Conservation (phyloP, 371 early-diverging fungal genomes). For the Sporodiniella umbellata region DNA sequence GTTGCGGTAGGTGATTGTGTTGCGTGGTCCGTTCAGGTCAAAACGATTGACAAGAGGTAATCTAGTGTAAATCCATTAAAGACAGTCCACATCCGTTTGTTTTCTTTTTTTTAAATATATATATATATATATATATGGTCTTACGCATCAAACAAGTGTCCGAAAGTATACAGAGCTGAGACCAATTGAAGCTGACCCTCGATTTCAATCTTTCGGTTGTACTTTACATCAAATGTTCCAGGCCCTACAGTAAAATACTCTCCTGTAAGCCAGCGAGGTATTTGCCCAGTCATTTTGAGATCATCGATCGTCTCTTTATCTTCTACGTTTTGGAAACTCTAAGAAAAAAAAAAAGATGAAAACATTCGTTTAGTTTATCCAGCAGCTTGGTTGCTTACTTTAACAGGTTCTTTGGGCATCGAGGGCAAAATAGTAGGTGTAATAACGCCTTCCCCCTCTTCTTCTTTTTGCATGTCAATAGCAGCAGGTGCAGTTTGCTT, state of each 20-base stretch:
- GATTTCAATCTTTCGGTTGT: conserved; percentile 57
- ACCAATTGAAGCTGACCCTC: conserved; percentile 61
- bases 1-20: conserved; percentile 57
- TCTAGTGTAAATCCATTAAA: conserved; percentile 24
- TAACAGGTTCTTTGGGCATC: conserved; percentile 10
- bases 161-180: conserved; percentile 60
- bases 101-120: too few species aligned
- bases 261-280: conserved; percentile 64
- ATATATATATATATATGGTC: conserved; percentile 1
- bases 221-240: conserved; percentile 59
- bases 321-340: conserved; percentile 45
- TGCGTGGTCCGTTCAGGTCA: conserved; percentile 53
- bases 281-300: conserved; percentile 44
- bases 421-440: neutral
- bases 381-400: too few species aligned
- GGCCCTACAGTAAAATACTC: conserved; percentile 66
- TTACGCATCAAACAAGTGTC: conserved; percentile 73
- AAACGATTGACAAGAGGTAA: conserved; percentile 62
- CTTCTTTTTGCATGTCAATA: neutral
- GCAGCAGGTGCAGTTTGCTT: neutral
- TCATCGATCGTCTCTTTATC: conserved; percentile 40
- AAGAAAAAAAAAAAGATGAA: too few species aligned
- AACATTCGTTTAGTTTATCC: too few species aligned
- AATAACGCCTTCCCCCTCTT: neutral
- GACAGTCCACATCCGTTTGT: too few species aligned